Evolutionary conservation across 306 rosid species (phyloP), one percentile per base, ranked within the genome.

Genomic region (Quercus parvula): DNA sequence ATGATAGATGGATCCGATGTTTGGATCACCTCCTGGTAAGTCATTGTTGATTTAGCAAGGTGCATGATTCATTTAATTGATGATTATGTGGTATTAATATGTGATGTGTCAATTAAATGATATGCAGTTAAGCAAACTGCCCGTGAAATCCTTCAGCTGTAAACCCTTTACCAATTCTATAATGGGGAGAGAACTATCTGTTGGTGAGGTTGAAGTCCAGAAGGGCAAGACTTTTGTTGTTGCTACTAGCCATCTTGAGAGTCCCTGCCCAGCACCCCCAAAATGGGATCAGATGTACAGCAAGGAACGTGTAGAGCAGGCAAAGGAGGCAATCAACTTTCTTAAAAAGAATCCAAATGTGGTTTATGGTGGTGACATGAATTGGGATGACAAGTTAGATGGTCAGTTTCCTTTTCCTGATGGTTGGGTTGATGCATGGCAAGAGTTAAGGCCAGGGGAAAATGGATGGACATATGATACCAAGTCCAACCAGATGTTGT

Each of bases 231-330:
- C 86, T 17, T 80, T 94, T 77, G 88, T 85, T 63, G 82, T 94
- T 73, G 99, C 97, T 51, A 94, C 97, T 35, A 92, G 92, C 92
- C 99, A 94, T 89, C 95, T 94, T 24, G 99, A 92, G 85, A 94
- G 99, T 79, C 99, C 99, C 59, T 85, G 88, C 77, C 99, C 97
- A 0, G 92, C 58, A 8, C 99, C 97, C 41, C 99, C 99, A 0
- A 94, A 76, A 69, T 92, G 94, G 94, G 91, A 94, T 88, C 99
- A 94, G 78, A 94, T 94, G 99, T 92, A 38, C 77, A 92, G 95
- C 90, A 90, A 91, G 89, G 97, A 94, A 82, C 94, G 98, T 17
- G 96, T 91, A 24, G 88, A 78, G 66, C 99, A 92, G 81, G 99
- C 96, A 10, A 85, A 76, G 46, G 97, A 87, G 84, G 94, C 97